phyloP scores from a whole-genome alignment of 306 rosid species.

The Quercus parvula region DNA sequence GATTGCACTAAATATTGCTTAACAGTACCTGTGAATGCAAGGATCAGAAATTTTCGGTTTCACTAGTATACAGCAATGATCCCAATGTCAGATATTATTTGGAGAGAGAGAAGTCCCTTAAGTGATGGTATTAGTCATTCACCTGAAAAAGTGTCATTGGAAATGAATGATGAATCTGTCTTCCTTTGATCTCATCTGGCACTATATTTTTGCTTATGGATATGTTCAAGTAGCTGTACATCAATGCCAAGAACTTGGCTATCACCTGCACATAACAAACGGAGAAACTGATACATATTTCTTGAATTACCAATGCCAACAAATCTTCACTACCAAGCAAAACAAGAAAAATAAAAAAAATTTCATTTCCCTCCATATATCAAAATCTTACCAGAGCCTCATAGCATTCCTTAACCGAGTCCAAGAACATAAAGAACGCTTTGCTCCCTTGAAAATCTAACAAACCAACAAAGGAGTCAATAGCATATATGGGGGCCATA shows the following conservation, averaged over 20 bases:
- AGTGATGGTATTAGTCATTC: background rate
- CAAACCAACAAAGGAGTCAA: conserved; percentile 78
- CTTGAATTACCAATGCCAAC: background rate
- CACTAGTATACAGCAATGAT: too few species aligned
- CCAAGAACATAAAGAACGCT: conserved; percentile 69
- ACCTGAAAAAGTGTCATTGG: conserved; percentile 97
- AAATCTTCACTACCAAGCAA: background rate
- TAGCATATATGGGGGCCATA: conserved; percentile 92
- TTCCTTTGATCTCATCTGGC: conserved; percentile 92
- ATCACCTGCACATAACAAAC: conserved; percentile 53
- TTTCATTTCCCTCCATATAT: background rate
- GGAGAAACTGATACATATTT: background rate
- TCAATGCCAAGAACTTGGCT: conserved; percentile 86
- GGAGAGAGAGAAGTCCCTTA: too few species aligned
- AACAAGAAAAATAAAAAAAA: too few species aligned
- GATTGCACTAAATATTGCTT: too few species aligned
- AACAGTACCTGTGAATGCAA: too few species aligned
- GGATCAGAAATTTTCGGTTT: too few species aligned
- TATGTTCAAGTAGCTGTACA: conserved; percentile 92
- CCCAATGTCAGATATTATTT: too few species aligned
- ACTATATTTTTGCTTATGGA: conserved; percentile 74
- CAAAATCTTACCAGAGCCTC: conserved; percentile 71
- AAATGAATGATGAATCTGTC: conserved; percentile 93
- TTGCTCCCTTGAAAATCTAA: conserved; percentile 80
- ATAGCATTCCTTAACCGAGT: conserved; percentile 85